Conservation (phyloP, 441 rosid species). For the Omphalea diandra region DNA sequence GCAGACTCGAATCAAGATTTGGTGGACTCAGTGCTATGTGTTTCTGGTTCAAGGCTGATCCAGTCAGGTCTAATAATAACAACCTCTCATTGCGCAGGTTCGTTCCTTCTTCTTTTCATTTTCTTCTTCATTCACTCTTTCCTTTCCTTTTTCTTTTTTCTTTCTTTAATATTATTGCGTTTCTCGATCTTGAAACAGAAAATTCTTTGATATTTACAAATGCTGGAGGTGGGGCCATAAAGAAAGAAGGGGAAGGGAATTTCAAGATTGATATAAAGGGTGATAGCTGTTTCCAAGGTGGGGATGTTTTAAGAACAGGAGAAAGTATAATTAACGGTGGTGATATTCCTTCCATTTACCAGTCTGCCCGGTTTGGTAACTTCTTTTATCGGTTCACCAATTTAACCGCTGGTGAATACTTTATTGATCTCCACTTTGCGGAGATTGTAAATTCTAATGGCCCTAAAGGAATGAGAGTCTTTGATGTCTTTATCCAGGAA, state of each 20-base stretch:
- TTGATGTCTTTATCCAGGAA: constrained; percentile 76
- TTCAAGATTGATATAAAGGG: constrained; percentile 29
- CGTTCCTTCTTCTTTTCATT: too few species aligned
- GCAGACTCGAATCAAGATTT: constrained; percentile 3
- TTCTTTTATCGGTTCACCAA: constrained; percentile 49
- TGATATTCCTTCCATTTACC: constrained; percentile 61
- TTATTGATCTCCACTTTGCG: constrained; percentile 73
- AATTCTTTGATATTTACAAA: constrained; percentile 57
- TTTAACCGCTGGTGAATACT: constrained; percentile 54
- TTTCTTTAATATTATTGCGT: background rate
- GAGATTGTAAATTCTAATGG: constrained; percentile 78
- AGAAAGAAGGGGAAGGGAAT: constrained; percentile 36
- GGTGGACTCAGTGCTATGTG: constrained; percentile 57
- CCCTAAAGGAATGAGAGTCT: constrained; percentile 81
- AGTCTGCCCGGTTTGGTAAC: constrained; percentile 72
- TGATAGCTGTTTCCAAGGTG: constrained; percentile 62
- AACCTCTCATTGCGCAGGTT: constrained; percentile 47
- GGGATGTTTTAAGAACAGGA: constrained; percentile 60
- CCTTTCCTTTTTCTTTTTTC: background rate
- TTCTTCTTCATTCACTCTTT: too few species aligned
- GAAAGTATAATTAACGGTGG: constrained; percentile 61
- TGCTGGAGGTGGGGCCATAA: constrained; percentile 56
- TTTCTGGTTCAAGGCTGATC: constrained; percentile 51
- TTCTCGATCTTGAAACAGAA: constrained; percentile 48
- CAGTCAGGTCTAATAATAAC: constrained; percentile 43